Evolutionary conservation across 495 filamentous ascomycete species (phyloP).

Genomic region (Talaromyces liani): DNA sequence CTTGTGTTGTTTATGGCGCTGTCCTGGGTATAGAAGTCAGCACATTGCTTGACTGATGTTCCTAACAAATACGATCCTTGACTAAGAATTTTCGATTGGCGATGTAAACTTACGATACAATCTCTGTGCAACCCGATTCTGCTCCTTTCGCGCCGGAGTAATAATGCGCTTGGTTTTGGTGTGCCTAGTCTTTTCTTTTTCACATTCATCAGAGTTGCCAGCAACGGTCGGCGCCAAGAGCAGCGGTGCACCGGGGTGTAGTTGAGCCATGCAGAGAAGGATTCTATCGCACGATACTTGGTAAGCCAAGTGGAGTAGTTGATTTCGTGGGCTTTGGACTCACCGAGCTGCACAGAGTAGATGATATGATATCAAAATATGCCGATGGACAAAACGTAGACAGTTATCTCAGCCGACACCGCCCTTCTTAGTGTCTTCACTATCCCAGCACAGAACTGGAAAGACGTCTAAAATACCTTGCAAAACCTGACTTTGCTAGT

Average conservation of each 20-base stretch:
- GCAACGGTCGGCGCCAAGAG: not conserved
- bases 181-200: not conserved
- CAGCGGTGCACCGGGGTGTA: not conserved
- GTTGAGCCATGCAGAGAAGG: not conserved
- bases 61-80: no score
- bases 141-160: conserved; percentile 32
- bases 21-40: not conserved
- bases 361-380: not conserved
- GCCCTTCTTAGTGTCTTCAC: no score
- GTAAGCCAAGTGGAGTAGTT: not conserved
- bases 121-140: conserved; percentile 34
- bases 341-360: not conserved
- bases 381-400: not conserved
- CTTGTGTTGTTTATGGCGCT: not conserved
- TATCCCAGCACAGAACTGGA: no score
- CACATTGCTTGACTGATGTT: no score
- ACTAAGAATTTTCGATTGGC: not conserved
- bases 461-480: no score
- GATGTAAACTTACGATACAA: conserved; percentile 25
- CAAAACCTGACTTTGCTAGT: no score
- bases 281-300: not conserved
- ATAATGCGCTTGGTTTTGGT: conserved; percentile 23
- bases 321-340: not conserved
- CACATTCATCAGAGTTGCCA: not conserved
- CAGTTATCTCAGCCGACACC: not conserved